Conservation (phyloP, 179 eudicot genomes). For the Spinacia oleracea region DNA sequence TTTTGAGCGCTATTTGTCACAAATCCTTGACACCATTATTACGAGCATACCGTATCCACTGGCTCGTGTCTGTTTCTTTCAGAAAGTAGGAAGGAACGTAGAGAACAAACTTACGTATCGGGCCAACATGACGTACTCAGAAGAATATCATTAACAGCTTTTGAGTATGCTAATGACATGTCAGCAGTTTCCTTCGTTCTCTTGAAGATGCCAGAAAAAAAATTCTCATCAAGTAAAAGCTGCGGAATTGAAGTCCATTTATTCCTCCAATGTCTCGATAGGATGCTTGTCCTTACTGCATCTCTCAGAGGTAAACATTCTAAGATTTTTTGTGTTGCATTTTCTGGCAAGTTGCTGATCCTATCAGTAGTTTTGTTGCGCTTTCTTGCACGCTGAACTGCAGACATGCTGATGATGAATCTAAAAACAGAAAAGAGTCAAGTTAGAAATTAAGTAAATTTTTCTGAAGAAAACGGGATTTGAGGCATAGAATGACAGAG, state of each 20-base stretch:
- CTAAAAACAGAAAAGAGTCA: not conserved
- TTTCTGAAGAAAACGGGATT: too few relatives aligned
- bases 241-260: not conserved
- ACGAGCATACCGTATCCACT: slow-evolving; percentile 3
- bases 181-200: not conserved
- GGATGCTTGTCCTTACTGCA: slow-evolving; percentile 5
- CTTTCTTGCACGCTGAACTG: not conserved
- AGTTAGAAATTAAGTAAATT: too few relatives aligned
- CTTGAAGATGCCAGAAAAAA: not conserved
- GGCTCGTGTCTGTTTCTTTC: not conserved
- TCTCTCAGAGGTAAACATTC: not conserved
- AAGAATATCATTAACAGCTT: slow-evolving; percentile 11
- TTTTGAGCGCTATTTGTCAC: too few relatives aligned
- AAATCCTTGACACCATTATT: slow-evolving; percentile 2
- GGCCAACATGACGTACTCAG: slow-evolving; percentile 9
- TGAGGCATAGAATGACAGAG: too few relatives aligned
- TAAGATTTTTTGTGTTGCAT: not conserved
- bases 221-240: not conserved
- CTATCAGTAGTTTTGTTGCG: not conserved
- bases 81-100: not conserved
- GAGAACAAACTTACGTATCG: not conserved
- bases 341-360: slow-evolving; percentile 9
- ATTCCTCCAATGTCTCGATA: not conserved
- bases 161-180: not conserved
- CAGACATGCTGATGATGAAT: not conserved